Base-by-base conservation (phyloP, 352 stramenopile species). In the Phytophthora pistaciae region DNA sequence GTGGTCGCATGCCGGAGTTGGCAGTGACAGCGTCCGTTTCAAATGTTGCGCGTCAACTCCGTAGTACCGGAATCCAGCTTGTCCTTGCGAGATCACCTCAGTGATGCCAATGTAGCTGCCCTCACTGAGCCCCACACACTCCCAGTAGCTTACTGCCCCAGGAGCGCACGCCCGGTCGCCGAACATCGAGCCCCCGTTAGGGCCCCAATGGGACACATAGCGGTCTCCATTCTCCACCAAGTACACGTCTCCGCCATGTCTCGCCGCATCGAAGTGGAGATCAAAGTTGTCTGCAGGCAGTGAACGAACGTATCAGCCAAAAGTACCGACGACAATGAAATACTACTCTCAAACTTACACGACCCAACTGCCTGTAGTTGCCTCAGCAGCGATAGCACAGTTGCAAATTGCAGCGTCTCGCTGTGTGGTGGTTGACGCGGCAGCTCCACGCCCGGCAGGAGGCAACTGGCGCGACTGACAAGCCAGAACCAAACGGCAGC, bases 131-230 rank as follows among this genome's bases (percentile, higher is more conserved):
- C 85, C 83, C 18, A 79, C 61, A 64, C 78, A 87, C 55, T 93
- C 85, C 83, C 85, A 93, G 67, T 93, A 93, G 72, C 83, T 93
- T 58, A 88, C 83, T 1, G 74, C 66, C 9, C 68, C 50, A 0
- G 60, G 63, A 13, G 59, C 29, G 72, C 85, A 93, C 5, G 54
- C 36, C n/a, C 67, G 74, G 64, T 91, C 74, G 1, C 82, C 85
- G 20, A 90, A 78, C 48, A 88, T 85, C 29, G 82, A 91, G 20
- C 74, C 82, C 44, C 67, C 77, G 38, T 66, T 72, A 55, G 66
- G 69, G 25, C 70, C 82, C 73, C 77, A 89, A 80, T 79, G 80
- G 10, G 79, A 81, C 33, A 75, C 53, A 53, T 76, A 84, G 23
- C 61, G 60, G 7, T 85, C 75, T 62, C 70, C 63, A 54, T 64